A percentile compares a stretch with the other conserved stretches of the same genome.
These are phyloP conservation scores for Aspergillus carbonarius DNA, from an alignment of 2,329 filamentous ascomycete genomes.

Conservation along the genomic window DNA sequence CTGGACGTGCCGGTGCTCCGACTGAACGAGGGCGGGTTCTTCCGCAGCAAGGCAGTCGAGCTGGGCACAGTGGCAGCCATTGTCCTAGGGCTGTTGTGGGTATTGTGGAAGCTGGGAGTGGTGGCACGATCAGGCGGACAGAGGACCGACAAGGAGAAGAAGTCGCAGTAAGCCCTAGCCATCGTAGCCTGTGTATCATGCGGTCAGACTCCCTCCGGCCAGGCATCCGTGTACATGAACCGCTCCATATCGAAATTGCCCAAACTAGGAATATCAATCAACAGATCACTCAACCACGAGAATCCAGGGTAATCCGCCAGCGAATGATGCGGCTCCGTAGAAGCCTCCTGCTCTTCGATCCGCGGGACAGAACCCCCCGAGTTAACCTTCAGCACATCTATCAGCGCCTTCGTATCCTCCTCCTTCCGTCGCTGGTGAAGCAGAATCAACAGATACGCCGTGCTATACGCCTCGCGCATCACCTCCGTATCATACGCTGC, in stretches of 20 bases:
- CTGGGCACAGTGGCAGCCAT: conserved; percentile 60
- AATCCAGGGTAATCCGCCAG: conserved; percentile 36
- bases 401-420: conserved; percentile 41
- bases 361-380: conserved; percentile 27
- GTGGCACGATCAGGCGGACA: conserved; percentile 28
- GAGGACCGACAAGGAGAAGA: conserved; percentile 18
- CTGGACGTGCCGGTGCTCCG: conserved; percentile 67
- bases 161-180: conserved; percentile 25
- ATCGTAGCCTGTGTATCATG: neutral
- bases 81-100: conserved; percentile 66
- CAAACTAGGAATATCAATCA: conserved; percentile 47
- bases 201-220: neutral
- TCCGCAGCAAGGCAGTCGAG: conserved; percentile 43
- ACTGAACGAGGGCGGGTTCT: conserved; percentile 48
- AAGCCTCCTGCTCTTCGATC: conserved; percentile 5
- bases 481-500: conserved; percentile 48
- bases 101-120: conserved; percentile 59
- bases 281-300: conserved; percentile 46
- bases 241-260: conserved; percentile 46
- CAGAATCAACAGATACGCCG: conserved; percentile 54
- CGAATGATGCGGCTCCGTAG: conserved; percentile 17
- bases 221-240: conserved; percentile 19
- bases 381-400: conserved; percentile 40
- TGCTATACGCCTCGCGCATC: conserved; percentile 55
- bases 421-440: conserved; percentile 54